phyloP scores from a whole-genome alignment of 2,329 filamentous ascomycete genomes.

The Xylariaceae sp. region DNA sequence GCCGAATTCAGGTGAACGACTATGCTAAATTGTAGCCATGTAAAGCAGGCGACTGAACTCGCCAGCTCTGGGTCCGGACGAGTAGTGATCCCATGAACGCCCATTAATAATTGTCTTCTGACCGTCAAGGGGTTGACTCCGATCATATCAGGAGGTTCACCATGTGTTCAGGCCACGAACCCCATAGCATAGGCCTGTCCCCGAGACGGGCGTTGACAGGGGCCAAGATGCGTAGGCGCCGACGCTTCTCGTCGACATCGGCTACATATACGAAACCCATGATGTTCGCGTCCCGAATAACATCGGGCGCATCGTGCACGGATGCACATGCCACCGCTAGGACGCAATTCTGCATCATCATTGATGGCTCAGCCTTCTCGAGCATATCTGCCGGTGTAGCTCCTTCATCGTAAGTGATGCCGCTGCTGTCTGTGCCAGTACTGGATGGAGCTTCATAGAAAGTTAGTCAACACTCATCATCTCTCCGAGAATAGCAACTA shows the following conservation, averaged over 20 bases:
- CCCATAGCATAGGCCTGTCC: constrained; percentile 74
- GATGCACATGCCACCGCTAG: constrained; percentile 79
- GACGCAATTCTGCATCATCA: constrained; percentile 71
- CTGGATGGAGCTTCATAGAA: constrained; percentile 6
- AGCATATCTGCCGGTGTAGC: constrained; percentile 38
- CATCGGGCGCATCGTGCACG: constrained; percentile 61
- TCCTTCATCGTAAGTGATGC: constrained; percentile 19
- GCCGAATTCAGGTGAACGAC: background rate
- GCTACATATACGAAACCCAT: constrained; percentile 92
- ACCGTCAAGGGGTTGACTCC: background rate
- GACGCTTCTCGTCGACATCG: constrained; percentile 80
- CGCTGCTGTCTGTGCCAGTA: constrained; percentile 11
- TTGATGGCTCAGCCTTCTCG: constrained; percentile 59
- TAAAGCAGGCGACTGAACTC: too few species aligned
- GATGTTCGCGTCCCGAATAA: constrained; percentile 73
- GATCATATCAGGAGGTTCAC: constrained; percentile 58
- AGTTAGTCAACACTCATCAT: constrained; percentile 1
- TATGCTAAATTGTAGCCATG: too few species aligned
- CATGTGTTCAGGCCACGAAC: constrained; percentile 79
- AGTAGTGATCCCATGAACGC: background rate
- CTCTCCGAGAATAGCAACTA: background rate
- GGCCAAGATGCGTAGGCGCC: constrained; percentile 73
- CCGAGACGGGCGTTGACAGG: constrained; percentile 80
- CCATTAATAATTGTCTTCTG: too few species aligned
- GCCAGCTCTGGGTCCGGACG: too few species aligned